These are phyloP conservation scores for Fusarium subglutinans DNA, from an alignment of 2,329 filamentous ascomycete genomes.

Conservation along the genomic window DNA sequence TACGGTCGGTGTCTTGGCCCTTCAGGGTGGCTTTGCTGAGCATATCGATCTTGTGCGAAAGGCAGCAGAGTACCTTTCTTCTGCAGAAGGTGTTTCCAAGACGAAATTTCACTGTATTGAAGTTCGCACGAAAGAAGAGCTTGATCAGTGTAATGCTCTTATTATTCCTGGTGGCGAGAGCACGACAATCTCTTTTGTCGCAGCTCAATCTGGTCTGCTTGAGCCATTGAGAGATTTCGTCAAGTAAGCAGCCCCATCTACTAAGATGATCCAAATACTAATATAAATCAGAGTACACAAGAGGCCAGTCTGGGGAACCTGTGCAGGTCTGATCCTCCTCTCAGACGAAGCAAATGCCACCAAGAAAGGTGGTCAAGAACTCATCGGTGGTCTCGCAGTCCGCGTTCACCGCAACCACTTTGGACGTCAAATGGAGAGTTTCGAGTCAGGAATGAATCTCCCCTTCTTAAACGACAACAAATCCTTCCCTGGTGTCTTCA, in stretches of 20 bases:
- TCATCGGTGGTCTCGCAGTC: conserved; percentile 91
- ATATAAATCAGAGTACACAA: conserved; percentile 67
- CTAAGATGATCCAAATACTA: neutral
- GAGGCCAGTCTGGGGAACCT: conserved; percentile 94
- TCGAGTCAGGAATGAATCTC: conserved; percentile 78
- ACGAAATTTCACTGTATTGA: conserved; percentile 72
- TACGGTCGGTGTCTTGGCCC: conserved; percentile 71
- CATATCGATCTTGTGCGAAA: conserved; percentile 80
- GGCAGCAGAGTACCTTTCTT: conserved; percentile 65
- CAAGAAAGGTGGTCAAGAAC: conserved; percentile 90
- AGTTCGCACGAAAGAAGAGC: conserved; percentile 78
- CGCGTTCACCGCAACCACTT: conserved; percentile 95
- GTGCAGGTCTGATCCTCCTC: conserved; percentile 91
- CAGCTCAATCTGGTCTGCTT: conserved; percentile 80
- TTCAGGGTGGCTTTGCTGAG: conserved; percentile 94
- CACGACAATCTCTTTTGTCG: conserved; percentile 91
- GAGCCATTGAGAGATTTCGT: conserved; percentile 90
- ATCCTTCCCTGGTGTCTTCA: conserved; percentile 85
- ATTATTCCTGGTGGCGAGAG: conserved; percentile 95
- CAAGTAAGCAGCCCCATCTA: conserved; percentile 67
- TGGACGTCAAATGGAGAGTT: conserved; percentile 91
- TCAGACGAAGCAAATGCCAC: conserved; percentile 87
- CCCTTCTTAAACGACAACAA: conserved; percentile 67
- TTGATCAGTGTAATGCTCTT: conserved; percentile 80
- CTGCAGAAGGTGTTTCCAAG: conserved; percentile 32